Conservation (phyloP, 306 rosid genomes). For the Dalbergia cochinchinensis region DNA sequence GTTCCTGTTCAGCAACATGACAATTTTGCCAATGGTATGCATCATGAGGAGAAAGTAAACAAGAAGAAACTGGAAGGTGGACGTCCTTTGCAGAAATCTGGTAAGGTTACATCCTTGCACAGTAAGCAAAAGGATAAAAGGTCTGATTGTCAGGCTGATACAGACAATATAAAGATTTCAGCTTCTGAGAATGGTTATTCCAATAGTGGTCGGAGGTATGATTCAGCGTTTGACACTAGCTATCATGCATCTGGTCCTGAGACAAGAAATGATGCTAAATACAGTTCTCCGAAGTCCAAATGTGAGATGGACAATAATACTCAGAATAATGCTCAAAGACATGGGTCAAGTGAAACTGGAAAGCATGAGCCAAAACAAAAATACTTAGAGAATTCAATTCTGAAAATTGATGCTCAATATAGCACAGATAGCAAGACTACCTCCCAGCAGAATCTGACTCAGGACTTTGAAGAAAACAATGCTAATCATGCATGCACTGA, state of each 20-base stretch:
- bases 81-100: conserved; percentile 49
- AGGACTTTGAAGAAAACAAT: conserved; percentile 51
- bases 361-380: conserved; percentile 51
- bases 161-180: conserved; percentile 51
- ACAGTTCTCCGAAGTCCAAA: conserved; percentile 47
- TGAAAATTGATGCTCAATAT: conserved; percentile 50
- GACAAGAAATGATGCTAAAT: conserved; percentile 47
- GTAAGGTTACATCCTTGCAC: conserved; percentile 48
- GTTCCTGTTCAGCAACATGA: conserved; percentile 47
- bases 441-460: conserved; percentile 49
- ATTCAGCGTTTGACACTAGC: conserved; percentile 52
- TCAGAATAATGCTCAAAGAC: conserved; percentile 47
- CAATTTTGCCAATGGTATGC: conserved; percentile 44
- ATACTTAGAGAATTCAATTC: conserved; percentile 52
- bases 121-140: conserved; percentile 53
- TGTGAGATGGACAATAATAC: conserved; percentile 42
- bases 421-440: conserved; percentile 46
- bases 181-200: conserved; percentile 57
- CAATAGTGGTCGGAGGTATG: conserved; percentile 50
- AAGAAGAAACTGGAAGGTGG: conserved; percentile 49
- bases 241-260: conserved; percentile 46
- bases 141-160: conserved; percentile 51
- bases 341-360: conserved; percentile 53
- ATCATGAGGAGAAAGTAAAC: conserved; percentile 47
- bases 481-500: conserved; percentile 43